Base-by-base conservation (phyloP, 768 basidiomycete species). In the Amanita jacksonii region DNA sequence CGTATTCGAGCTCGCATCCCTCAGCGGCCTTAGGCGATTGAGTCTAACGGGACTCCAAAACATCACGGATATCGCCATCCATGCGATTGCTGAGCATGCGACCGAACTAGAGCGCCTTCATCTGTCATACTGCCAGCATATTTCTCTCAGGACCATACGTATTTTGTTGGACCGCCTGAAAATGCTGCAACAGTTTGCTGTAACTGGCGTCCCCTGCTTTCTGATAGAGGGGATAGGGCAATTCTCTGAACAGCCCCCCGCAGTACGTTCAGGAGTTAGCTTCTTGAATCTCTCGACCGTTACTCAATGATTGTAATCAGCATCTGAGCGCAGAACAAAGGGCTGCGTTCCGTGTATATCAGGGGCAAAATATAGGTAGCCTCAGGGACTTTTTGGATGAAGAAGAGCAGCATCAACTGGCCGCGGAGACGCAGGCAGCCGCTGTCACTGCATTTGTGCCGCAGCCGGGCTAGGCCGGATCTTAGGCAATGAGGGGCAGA, bases 11-110 rank as follows among this genome's bases (percentile, higher is more conserved):
- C 63, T 96, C 35, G 81, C 85, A 6, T 67, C 69, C 13, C 67
- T 93, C 38, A 67, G 72, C 18, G 72, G 74, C 20, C 70, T 97
- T 25, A 80, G 79, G 45, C 76, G 86, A 15, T 69, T 97, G 35
- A 84, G 83, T 51, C 67, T 92, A 41, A 84, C 88, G 28, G 79
- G 88, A 30, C 79, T 93, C 3, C 75, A 77, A 30, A 82, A 81
- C 54, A 60, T 94, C 49, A 94, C 91, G 12, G 91, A 93, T 62
- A 78, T 85, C 54, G 85, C 81, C 4, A 65, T 93, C 37, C 79
- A 79, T 61, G 71, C 83, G 18, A 72, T 94, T 7, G 85, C 81
- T 10, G 85, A 88, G 52, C 77, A 88, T 61, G 75, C 69, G 27
- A 65, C 57, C 23, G 68, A 68, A 25, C 67, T 96, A 52, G 86